Base-by-base conservation (phyloP, 116 monocot genomes). In the Posidonia oceanica region DNA sequence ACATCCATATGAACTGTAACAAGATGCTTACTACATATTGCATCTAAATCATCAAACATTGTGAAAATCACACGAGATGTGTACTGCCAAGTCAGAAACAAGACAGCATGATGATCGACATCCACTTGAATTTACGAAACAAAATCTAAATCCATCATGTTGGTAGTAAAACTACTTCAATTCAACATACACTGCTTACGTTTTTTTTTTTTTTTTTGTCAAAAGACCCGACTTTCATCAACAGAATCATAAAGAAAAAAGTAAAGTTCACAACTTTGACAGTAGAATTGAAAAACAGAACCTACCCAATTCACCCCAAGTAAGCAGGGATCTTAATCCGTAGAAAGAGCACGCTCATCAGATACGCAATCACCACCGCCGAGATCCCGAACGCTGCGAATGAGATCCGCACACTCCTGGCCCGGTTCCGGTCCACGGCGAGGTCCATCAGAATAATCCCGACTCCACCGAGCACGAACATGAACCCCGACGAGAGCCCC, bases 261-360 rank as follows among this genome's bases (percentile, higher is more conserved):
- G 7, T 48, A 48, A 48, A 48, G 12, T 48, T 48, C 48, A 48
- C 12, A 10, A 48, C 48, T 48, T 48, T 48, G 48, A 48, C 11
- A 48, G 29, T 8, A 48, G 5, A 12, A 48, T 10, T 7, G 48
- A 48, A 7, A 48, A 48, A 48, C 48, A 48, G 48, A 48, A 10
- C 48, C 59, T 59, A 4, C 59, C 48, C 48, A 48, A 48, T 48
- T 48, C 48, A 70, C 36, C 39, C 23, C 40, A 91, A 80, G 63
- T 95, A 95, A 14, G 75, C 80, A 3, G 95, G 91, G 73, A 95
- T 86, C 74, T 95, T 95, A 77, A 95, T 95, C 71, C 91, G 80
- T 59, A 96, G 83, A 72, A 95, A 95, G 39, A 95, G 86, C 95
- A 84, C 88, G 66, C 69, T 75, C 95, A 95, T 95, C 48, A 76